Conservation (phyloP, 106 monocot species). For the Acanthochlamys bracteata region DNA sequence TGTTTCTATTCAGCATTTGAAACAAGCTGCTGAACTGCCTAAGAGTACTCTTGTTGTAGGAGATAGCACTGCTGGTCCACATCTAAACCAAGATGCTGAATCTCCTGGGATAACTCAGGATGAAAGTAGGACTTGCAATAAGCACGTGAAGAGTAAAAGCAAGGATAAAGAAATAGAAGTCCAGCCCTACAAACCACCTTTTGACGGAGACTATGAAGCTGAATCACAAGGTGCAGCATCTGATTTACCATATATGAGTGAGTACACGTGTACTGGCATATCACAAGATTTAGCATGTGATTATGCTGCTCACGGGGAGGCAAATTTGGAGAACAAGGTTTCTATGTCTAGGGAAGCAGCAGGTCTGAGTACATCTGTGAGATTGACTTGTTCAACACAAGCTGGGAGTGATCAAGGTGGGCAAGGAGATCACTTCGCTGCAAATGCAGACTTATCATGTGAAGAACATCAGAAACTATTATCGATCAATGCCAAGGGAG, state of each 20-base stretch:
- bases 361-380: neutral
- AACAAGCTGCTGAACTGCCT: conserved; percentile 2
- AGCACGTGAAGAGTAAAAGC: conserved; percentile 3
- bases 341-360: neutral
- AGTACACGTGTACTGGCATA: conserved; percentile 3
- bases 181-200: neutral
- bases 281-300: conserved; percentile 6
- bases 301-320: neutral
- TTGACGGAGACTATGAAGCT: conserved; percentile 1
- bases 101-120: neutral
- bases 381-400: conserved; percentile 9
- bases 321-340: neutral
- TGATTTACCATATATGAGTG: conserved; percentile 4
- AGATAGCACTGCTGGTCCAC: conserved; percentile 9
- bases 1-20: conserved; percentile 16
- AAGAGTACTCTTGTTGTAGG: neutral
- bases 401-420: conserved; percentile 1
- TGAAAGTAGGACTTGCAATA: neutral
- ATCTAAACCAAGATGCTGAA: conserved; percentile 5
- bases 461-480: conserved; percentile 11
- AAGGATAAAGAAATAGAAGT: conserved; percentile 7
- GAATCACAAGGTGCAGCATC: neutral
- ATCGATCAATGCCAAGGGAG: neutral
- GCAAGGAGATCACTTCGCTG: neutral
- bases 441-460: neutral